phyloP scores from a whole-genome alignment of 768 basidiomycete genomes.

The Pleurotus eryngii region DNA sequence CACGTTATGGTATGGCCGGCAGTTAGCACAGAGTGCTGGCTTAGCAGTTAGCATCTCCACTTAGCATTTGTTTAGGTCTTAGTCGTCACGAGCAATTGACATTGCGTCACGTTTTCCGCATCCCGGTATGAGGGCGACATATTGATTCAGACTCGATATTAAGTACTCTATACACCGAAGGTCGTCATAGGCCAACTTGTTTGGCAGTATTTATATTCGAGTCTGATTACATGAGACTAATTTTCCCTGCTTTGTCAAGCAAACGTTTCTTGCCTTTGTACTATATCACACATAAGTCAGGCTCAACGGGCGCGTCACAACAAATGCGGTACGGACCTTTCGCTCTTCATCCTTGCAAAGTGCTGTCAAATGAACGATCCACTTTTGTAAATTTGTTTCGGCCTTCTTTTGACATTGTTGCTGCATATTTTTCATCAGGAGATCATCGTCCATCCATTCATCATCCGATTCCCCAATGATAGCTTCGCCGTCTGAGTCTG shows the following conservation, averaged over 20 bases:
- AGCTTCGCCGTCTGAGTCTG: conserved; percentile 70
- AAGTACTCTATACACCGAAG: no score
- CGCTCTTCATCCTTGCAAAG: conserved; percentile 65
- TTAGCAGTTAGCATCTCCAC: no score
- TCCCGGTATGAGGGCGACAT: no score
- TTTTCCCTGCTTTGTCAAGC: conserved; percentile 41
- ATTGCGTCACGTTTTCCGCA: no score
- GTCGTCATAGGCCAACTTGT: no score
- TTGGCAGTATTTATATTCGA: no score
- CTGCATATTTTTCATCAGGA: conserved; percentile 22
- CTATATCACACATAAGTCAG: conserved; percentile 29
- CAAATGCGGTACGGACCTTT: conserved; percentile 45
- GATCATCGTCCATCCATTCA: conserved; percentile 28
- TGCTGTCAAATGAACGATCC: conserved; percentile 64
- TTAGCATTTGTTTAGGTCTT: no score
- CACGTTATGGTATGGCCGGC: no score
- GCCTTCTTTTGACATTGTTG: conserved; percentile 31
- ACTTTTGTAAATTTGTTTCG: conserved; percentile 52
- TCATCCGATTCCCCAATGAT: conserved; percentile 32
- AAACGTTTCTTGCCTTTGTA: conserved; percentile 62
- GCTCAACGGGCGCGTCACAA: conserved; percentile 1
- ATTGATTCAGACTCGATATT: no score
- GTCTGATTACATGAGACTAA: no score
- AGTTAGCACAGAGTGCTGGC: no score
- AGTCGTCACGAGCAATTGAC: no score